Percentiles rank a stretch among this genome's conserved stretches.
Evolutionary conservation across 768 basidiomycete genomes (phyloP).

Genomic region (Tulasnella sp.): DNA sequence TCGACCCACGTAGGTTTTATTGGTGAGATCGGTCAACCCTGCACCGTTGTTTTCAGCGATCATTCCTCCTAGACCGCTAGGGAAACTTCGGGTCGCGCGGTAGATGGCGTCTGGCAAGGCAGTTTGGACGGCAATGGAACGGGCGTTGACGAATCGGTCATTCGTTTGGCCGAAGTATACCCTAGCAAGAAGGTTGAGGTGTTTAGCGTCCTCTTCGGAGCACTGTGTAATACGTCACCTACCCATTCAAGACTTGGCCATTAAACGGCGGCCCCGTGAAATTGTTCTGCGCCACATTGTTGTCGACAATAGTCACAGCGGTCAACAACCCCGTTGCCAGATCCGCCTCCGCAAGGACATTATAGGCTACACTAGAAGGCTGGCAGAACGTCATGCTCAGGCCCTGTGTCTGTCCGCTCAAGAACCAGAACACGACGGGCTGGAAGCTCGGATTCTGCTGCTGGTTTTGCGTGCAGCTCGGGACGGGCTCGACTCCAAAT

Average conservation of each 20-base stretch:
- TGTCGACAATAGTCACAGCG: not conserved
- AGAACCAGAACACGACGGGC: slow-evolving; percentile 34
- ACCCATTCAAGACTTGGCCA: slow-evolving; percentile 30
- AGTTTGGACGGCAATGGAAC: slow-evolving; percentile 20
- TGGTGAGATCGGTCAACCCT: slow-evolving; percentile 6
- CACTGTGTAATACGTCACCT: not conserved
- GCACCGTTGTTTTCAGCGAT: slow-evolving; percentile 19
- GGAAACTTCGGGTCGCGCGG: slow-evolving; percentile 8
- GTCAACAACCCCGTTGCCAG: slow-evolving; percentile 19
- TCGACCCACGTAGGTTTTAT: slow-evolving; percentile 18
- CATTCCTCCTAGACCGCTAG: slow-evolving; percentile 19
- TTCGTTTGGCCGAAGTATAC: slow-evolving; percentile 1
- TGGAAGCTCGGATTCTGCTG: slow-evolving; percentile 14
- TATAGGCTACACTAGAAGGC: slow-evolving; percentile 13
- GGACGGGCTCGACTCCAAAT: slow-evolving; percentile 23
- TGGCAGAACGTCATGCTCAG: slow-evolving; percentile 28
- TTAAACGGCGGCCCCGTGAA: slow-evolving; percentile 24
- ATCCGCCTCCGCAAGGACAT: slow-evolving; percentile 31
- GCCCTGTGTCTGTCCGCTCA: not conserved
- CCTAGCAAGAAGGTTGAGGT: slow-evolving; percentile 5
- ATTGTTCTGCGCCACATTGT: slow-evolving; percentile 26
- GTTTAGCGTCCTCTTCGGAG: not conserved
- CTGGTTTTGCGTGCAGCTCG: not conserved
- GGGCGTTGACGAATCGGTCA: slow-evolving; percentile 2
- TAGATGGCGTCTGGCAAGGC: slow-evolving; percentile 25